Base-by-base conservation (phyloP, 192 early-diverging fungal species). In the Backusella macrospora region DNA sequence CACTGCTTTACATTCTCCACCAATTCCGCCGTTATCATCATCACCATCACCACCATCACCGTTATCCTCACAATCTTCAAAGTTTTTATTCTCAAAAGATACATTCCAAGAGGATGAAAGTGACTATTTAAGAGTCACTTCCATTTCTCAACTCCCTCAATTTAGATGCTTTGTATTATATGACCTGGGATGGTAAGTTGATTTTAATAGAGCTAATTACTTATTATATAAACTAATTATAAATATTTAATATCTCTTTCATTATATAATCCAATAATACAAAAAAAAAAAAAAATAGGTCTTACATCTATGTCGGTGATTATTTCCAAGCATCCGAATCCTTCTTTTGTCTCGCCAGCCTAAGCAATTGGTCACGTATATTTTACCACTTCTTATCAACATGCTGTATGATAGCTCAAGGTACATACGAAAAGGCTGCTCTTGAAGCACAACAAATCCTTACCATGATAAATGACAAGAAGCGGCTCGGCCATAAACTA, bases 311-410 rank as follows among this genome's bases (percentile, higher is more conserved):
- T 74, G 7, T 70, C 13, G 76, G 76, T 6, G 68, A 81, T 21
- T 77, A 81, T 47, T 77, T 81, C 14, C 75, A 81, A 67, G 79
- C 79, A 43, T 81, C 79, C 39, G 79, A 81, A 65, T 77, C 79
- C 0, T 81, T 81, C 42, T 81, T 81, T 43, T 72, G 79, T 6
- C 39, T 81, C 29, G 79, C 76, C 14, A 73, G 71, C 23, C 74
- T 81, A 69, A 73, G 76, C 37, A 76, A 74, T 26, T 76, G 79
- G 72, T 81, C 79, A 6, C 72, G 76, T 1, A 69, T 76, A 52
- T 81, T 81, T 18, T 81, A 81, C n/a, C 79, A 81, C n/a, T 81
- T 77, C 39, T 74, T 81, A 65, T 76, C 79, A 6, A 76, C 79
- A 12, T 81, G 79, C 23, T 81, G 79, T 44, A 73, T 81, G 75